A percentile compares a stretch with the other conserved stretches of the same genome.
Evolutionary conservation across 2,329 filamentous ascomycete genomes (phyloP).

Genomic region (Trichoderma polysporum): DNA sequence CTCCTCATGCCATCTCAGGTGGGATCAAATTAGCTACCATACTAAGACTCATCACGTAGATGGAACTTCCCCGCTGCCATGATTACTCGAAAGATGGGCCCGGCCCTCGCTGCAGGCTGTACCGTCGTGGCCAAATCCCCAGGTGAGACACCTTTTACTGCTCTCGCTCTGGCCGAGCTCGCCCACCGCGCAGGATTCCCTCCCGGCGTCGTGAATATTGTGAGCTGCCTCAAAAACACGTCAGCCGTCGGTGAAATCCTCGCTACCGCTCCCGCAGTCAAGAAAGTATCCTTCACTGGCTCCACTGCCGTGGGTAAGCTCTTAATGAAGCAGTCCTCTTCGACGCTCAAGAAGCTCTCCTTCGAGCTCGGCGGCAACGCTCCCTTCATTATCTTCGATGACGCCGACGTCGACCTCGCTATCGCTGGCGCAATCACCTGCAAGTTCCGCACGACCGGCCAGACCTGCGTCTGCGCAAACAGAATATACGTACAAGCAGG

Average conservation of each 20-base stretch:
- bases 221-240: constrained; percentile 79
- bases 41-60: too few relatives aligned
- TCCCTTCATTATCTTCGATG: constrained; percentile 95
- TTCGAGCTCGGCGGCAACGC: constrained; percentile 94
- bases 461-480: constrained; percentile 88
- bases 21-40: too few relatives aligned
- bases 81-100: constrained; percentile 46
- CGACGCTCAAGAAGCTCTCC: constrained; percentile 78
- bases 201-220: constrained; percentile 84
- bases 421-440: constrained; percentile 78
- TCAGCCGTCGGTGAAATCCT: constrained; percentile 71
- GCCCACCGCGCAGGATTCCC: constrained; percentile 85
- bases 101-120: constrained; percentile 66
- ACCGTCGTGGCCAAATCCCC: constrained; percentile 71
- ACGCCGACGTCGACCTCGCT: constrained; percentile 83
- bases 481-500: constrained; percentile 70
- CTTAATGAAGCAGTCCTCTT: constrained; percentile 85
- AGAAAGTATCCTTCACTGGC: constrained; percentile 93
- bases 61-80: constrained; percentile 64
- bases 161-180: constrained; percentile 83
- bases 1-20: too few relatives aligned
- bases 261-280: constrained; percentile 73
- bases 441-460: constrained; percentile 88
- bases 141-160: constrained; percentile 77
- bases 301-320: constrained; percentile 67